Evolutionary conservation across 2,329 filamentous ascomycete genomes (phyloP), one percentile per base, ranked within the genome.

Genomic region (Colletotrichum euphorbiae): DNA sequence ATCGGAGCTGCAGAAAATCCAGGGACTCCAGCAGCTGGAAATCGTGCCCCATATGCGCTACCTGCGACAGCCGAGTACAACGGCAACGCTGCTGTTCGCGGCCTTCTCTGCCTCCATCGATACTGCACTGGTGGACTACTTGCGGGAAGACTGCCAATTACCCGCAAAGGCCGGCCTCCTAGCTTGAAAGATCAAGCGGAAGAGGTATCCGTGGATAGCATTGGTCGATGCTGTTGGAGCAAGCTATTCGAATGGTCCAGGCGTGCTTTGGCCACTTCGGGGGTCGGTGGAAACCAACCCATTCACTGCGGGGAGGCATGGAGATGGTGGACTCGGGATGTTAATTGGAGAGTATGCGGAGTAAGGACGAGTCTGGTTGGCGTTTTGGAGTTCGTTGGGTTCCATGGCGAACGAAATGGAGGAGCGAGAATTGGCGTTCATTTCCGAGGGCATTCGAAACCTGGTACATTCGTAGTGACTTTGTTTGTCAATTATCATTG

Each of bases 21-120:
- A 78, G 45, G 82, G 82, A 0, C 73, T 89, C 69, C 75, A 80
- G 65, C 80, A 84, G 38, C 69, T 90, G 46, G 82, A 84, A 38
- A 82, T 91, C 3, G 76, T 80, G 28, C 82, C 87, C 3, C 79
- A 88, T 28, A 80, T 89, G 13, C 84, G 86, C 70, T 81, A 84
- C 71, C 85, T 87, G 74, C 83, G 85, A 2, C 77, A 81, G 28
- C 84, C 85, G 1, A 81, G 81, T 62, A 86, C 83, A 17, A 82
- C 83, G 64, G 82, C 82, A 50, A 85, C 88, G 83, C 81, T 85
- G 3, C 82, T 88, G 69, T 89, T 86, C 74, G 84, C 88, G 2
- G 83, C 87, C 24, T 87, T 90, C 70, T 89, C 87, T 33, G 83
- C 82, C 38, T 89, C 87, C 61, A 84, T 90, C 17, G 85, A 89